These are phyloP conservation scores for Termitomyces heimii DNA, from an alignment of 768 basidiomycete genomes.

Conservation along the genomic window DNA sequence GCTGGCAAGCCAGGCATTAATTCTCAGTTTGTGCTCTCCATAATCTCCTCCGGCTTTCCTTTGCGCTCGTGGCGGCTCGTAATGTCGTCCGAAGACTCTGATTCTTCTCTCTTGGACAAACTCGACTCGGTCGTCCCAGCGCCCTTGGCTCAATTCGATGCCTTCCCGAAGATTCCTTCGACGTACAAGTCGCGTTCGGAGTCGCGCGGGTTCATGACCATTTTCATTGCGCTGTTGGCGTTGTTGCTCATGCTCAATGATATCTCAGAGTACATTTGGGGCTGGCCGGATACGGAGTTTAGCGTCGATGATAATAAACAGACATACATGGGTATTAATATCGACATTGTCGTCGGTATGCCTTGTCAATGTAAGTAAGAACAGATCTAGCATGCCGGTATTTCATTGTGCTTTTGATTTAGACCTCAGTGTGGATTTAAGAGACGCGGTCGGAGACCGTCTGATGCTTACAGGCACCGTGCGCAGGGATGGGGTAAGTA, in stretches of 20 bases:
- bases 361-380: constrained; percentile 78
- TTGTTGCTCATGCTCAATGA: constrained; percentile 82
- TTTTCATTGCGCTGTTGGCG: constrained; percentile 62
- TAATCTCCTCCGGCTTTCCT: not conserved
- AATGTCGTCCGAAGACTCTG: constrained; percentile 22
- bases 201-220: constrained; percentile 75
- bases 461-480: constrained; percentile 76
- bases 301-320: constrained; percentile 64
- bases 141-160: constrained; percentile 73
- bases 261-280: constrained; percentile 87
- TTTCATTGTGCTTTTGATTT: not conserved
- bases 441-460: constrained; percentile 92
- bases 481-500: constrained; percentile 75
- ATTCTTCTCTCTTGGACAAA: constrained; percentile 46
- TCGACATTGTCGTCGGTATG: constrained; percentile 91
- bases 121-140: constrained; percentile 61
- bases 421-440: constrained; percentile 85
- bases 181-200: constrained; percentile 78
- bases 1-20: constrained; percentile 5
- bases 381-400: not conserved
- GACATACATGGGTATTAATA: constrained; percentile 75
- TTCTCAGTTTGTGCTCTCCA: not conserved
- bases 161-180: constrained; percentile 80
- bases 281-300: constrained; percentile 89
- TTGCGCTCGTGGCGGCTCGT: not conserved